Percentiles rank a stretch among this genome's conserved stretches.
Conservation (phyloP, 1,139 yeast genomes). For the Protomyces inundatus region DNA sequence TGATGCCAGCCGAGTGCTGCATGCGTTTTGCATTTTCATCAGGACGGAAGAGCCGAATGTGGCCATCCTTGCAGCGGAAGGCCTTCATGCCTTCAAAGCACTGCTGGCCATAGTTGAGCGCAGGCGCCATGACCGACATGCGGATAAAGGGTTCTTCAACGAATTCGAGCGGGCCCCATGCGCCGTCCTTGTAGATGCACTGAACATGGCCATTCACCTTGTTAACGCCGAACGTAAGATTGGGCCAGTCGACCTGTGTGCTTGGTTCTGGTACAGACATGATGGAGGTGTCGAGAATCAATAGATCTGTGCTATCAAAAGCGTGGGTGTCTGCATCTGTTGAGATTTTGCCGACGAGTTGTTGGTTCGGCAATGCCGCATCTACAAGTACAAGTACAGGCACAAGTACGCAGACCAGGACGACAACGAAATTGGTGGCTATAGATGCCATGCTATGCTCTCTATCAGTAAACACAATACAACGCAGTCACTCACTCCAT, state of each 20-base stretch:
- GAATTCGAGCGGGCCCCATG: constrained; percentile 18
- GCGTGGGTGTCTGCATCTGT: constrained; percentile 31
- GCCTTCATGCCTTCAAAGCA: constrained; percentile 28
- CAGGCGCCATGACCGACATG: constrained; percentile 21
- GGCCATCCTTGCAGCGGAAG: constrained; percentile 25
- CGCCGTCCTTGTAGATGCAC: constrained; percentile 14
- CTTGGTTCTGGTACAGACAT: constrained; percentile 3
- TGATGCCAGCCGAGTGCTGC: constrained; percentile 25
- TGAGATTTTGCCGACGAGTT: too few species aligned
- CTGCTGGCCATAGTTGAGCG: constrained; percentile 26
- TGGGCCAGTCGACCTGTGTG: constrained; percentile 12
- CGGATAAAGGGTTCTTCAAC: constrained; percentile 21
- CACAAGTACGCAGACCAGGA: too few species aligned
- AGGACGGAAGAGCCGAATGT: constrained; percentile 23
- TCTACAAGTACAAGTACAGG: too few species aligned
- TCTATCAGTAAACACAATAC: too few species aligned
- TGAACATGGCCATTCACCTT: constrained; percentile 24
- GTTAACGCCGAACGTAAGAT: constrained; percentile 12
- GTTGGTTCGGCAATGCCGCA: too few species aligned
- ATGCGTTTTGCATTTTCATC: constrained; percentile 26
- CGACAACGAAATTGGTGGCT: too few species aligned
- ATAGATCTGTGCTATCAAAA: constrained; percentile 37
- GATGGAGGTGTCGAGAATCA: background rate
- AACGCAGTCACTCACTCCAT: background rate
- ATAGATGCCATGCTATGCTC: background rate